Evolutionary conservation across 1,284 basidiomycete species (phyloP).

Genomic region (Cronartium quercuum): DNA sequence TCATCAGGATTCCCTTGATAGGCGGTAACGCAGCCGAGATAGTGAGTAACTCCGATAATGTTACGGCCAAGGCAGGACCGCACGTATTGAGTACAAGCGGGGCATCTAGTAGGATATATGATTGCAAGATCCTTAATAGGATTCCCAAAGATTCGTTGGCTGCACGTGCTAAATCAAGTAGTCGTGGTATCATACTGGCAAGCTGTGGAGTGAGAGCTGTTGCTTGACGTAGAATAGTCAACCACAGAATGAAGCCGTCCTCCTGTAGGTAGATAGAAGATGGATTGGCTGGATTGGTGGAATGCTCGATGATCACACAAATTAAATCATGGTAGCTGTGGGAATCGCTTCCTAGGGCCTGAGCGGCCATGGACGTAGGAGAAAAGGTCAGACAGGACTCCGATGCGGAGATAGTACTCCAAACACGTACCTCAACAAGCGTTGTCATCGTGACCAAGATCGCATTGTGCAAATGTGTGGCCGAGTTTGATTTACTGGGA

Average conservation of each 20-base stretch:
- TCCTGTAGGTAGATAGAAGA: slow-evolving; percentile 28
- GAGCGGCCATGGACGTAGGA: neutral
- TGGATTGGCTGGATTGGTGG: slow-evolving; percentile 19
- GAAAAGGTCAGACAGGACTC: neutral
- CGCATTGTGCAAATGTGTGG: slow-evolving; percentile 22
- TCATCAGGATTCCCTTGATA: slow-evolving; percentile 9
- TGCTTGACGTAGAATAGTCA: slow-evolving; percentile 15
- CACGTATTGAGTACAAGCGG: slow-evolving; percentile 5
- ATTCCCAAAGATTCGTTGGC: slow-evolving; percentile 25
- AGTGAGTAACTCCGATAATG: slow-evolving; percentile 5
- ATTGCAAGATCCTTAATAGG: slow-evolving; percentile 23
- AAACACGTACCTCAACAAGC: slow-evolving; percentile 13
- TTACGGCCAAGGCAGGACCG: slow-evolving; percentile 2
- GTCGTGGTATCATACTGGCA: slow-evolving; percentile 3
- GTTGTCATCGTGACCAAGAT: slow-evolving; percentile 28
- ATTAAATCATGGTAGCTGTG: slow-evolving; percentile 15
- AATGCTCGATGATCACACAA: slow-evolving; percentile 15
- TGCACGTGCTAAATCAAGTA: slow-evolving; percentile 1
- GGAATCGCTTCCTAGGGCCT: slow-evolving; percentile 15
- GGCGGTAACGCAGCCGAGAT: slow-evolving; percentile 14
- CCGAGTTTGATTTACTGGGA: slow-evolving; percentile 29
- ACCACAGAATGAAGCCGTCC: slow-evolving; percentile 30
- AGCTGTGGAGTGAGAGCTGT: slow-evolving; percentile 17
- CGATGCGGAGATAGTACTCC: neutral
- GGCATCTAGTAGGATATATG: slow-evolving; percentile 18